A percentile compares a stretch with the other conserved stretches of the same genome.
These are phyloP conservation scores for Climacium dendroides DNA, from an alignment of 225 moss, liverwort and hornwort genomes.

Conservation along the genomic window DNA sequence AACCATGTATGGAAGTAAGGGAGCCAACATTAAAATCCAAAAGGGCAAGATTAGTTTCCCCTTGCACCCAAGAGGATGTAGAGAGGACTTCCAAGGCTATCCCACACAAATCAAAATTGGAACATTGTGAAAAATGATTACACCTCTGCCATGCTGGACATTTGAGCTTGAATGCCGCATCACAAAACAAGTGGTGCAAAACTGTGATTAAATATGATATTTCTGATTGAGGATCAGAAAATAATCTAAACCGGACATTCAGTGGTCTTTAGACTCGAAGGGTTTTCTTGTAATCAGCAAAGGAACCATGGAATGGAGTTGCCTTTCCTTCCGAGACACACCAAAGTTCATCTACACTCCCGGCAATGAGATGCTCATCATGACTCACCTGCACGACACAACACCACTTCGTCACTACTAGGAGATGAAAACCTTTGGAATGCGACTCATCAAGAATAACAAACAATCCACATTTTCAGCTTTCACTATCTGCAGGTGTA, in stretches of 20 bases:
- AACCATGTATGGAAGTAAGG: too few species aligned
- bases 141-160: not conserved
- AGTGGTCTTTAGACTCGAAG: constrained; percentile 24
- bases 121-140: not conserved
- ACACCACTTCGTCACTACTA: not conserved
- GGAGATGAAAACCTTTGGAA: not conserved
- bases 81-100: not conserved
- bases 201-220: not conserved
- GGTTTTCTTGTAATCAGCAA: constrained; percentile 86
- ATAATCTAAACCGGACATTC: not conserved
- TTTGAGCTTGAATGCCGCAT: not conserved
- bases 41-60: too few species aligned
- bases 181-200: not conserved
- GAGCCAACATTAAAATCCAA: too few species aligned
- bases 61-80: too few species aligned
- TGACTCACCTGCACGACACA: constrained; percentile 72
- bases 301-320: constrained; percentile 86
- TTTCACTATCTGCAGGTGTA: not conserved
- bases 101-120: not conserved
- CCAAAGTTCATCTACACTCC: constrained; percentile 99
- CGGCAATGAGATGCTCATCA: constrained; percentile 97
- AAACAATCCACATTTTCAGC: not conserved
- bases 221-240: not conserved
- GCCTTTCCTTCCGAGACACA: constrained; percentile 81
- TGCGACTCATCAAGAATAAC: not conserved